Evolutionary conservation across 75 land plant genomes (phyloP), one percentile per base, ranked within the genome.

Genomic region (Pseudotsuga menziesii): DNA sequence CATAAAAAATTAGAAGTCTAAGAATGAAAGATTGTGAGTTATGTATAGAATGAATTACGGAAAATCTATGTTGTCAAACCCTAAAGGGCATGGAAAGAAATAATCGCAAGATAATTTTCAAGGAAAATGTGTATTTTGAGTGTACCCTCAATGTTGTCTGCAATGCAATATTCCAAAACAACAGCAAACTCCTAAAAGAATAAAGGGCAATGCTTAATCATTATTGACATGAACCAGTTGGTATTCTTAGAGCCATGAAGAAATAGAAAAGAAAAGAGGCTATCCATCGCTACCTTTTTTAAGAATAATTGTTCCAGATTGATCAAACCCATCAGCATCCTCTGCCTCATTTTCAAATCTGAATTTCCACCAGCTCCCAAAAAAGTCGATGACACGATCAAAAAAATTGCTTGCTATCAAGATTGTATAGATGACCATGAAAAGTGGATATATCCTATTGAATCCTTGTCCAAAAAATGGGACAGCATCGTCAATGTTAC

Each of bases 401-500:
- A 97, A 91, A 80, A 94, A 94, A 82, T 95, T 93, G 88, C 98
- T 91, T 36, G 99, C 99, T 61, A 97, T 88, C 73, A 97, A 75
- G 19, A 89, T 75, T 8, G 99, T 97, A 78, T 92, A 97, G 25
- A 92, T 78, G 67, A 97, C 99, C 99, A 97, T 97, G 76, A 97
- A 91, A 67, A 97, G 89, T 5, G 99, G 99, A 81, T 94, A 97
- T 26, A 92, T 89, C 78, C 70, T 94, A 78, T 94, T 94, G 79
- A 97, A 97, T 8, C 87, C 80, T 67, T 78, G 66, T 14, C 91
- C 89, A 79, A 94, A 91, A 77, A 95, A 91, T 23, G 93, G 91
- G 67, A 92, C 93, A 72, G 93, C 94, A 41, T 79, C 84, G 75
- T 92, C 95, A 80, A 95, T 95, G 25, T 84, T 90, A 54, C 97